Base-by-base conservation (phyloP, 768 basidiomycete genomes). In the Cantharellus cinnabarinus region DNA sequence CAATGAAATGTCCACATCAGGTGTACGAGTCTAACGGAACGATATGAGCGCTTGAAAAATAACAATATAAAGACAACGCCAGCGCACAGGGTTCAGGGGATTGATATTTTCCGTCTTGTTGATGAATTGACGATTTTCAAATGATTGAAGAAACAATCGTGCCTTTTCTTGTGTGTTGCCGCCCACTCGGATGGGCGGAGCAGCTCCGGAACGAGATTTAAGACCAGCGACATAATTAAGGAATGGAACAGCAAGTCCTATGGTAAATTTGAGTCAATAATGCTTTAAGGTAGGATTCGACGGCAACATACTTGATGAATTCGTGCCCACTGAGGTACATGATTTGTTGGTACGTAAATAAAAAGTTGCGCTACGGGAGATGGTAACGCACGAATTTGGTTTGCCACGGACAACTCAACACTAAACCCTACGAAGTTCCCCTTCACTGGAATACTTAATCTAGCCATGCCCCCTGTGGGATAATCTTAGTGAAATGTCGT, bases 381-480 rank as follows among this genome's bases (percentile, higher is more conserved):
- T 48, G 41, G 54, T 14, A 4, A 75, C 77, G 62, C 50, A 71
- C 68, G 62, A 52, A 76, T 69, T 65, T 77, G 76, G 60, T 77
- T 76, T 2, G 75, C 74, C 4, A 82, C 77, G 20, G 78, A 79
- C 71, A 82, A 73, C 67, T 83, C 82, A 39, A 83, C 71, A 1
- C 75, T 76, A 62, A 82, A 82, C 0, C 81, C 81, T 56, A 80
- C 67, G 41, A 76, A 76, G 15, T 78, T 74, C 20, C 79, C 81
- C n/a, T 67, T 65, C 58, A 73, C 71, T 2, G 67, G 66, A 55
- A 75, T 74, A 1, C 74, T 74, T 42, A 79, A 62, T 34, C 41
- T 41, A 14, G 42, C 29, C 41, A 61, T 50, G 29, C 29, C 58
- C 3, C 68, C 70, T 3, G 61, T 56, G 50, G 51, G 44, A 29